phyloP scores from a whole-genome alignment of 371 early-diverging fungal species.

The Rhizopus delemar region DNA sequence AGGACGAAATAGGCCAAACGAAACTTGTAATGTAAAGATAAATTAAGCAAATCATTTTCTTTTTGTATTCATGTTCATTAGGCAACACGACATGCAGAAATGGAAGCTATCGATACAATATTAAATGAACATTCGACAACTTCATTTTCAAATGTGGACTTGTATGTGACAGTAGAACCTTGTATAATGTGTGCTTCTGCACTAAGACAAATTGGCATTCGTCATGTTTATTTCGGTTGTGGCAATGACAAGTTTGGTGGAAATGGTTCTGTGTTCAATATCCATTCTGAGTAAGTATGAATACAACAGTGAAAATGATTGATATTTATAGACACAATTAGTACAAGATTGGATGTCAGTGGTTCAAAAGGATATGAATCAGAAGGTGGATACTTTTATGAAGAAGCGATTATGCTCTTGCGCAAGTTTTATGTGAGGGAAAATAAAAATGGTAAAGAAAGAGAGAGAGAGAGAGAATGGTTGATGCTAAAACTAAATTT shows the following conservation, averaged over 20 bases:
- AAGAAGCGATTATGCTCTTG: slow-evolving; percentile 85
- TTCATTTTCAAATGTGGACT: slow-evolving; percentile 61
- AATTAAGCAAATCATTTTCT: not conserved
- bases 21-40: slow-evolving; percentile 77
- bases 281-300: slow-evolving; percentile 65
- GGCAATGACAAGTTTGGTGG: slow-evolving; percentile 97
- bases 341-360: slow-evolving; percentile 29
- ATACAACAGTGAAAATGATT: not conserved
- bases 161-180: slow-evolving; percentile 99
- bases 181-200: slow-evolving; percentile 99
- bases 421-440: slow-evolving; percentile 90
- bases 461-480: not conserved
- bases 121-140: slow-evolving; percentile 37
- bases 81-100: slow-evolving; percentile 93
- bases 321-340: slow-evolving; percentile 3
- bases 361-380: slow-evolving; percentile 56
- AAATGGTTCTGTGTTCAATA: slow-evolving; percentile 81
- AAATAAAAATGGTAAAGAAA: slow-evolving; percentile 74
- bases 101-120: slow-evolving; percentile 86
- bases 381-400: slow-evolving; percentile 70
- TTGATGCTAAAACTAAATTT: not conserved
- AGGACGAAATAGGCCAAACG: slow-evolving; percentile 86
- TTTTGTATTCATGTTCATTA: slow-evolving; percentile 26
- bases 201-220: slow-evolving; percentile 74
- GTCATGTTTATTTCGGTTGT: slow-evolving; percentile 86